These are phyloP conservation scores for Lactuca sativa DNA, from an alignment of 129 eudicot genomes.

Conservation along the genomic window DNA sequence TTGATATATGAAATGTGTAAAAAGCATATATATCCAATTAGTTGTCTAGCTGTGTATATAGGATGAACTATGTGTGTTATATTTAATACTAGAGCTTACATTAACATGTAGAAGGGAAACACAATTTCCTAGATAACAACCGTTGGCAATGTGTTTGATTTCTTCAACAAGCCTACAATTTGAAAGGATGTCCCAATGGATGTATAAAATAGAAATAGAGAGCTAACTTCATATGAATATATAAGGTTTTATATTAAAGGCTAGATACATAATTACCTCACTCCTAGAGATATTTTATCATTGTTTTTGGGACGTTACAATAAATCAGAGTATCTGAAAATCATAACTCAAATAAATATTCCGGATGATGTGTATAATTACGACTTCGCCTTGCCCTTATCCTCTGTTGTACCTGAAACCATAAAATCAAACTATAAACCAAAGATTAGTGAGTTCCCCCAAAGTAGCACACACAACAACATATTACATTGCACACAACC, in stretches of 20 bases:
- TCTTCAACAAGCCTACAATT: conserved; percentile 94
- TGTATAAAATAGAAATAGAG: not conserved
- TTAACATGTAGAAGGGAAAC: conserved; percentile 89
- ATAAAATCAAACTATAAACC: too few relatives aligned
- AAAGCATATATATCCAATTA: not conserved
- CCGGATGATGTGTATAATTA: too few relatives aligned
- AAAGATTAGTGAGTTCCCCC: too few relatives aligned
- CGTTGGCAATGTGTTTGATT: conserved; percentile 95
- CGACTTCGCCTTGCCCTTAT: too few relatives aligned
- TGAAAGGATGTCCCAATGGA: conserved; percentile 94
- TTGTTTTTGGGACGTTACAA: too few relatives aligned
- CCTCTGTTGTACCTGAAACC: too few relatives aligned
- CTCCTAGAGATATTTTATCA: conserved; percentile 29
- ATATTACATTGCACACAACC: too few relatives aligned
- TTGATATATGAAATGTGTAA: not conserved
- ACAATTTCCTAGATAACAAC: conserved; percentile 90
- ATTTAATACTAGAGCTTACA: conserved; percentile 43
- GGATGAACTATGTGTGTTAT: not conserved
- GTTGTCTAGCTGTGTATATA: too few relatives aligned
- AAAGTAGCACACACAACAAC: too few relatives aligned
- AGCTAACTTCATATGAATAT: conserved; percentile 1
- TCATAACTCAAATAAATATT: too few relatives aligned
- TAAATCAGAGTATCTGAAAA: too few relatives aligned
- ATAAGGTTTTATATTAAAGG: conserved; percentile 1
- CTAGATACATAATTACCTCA: conserved; percentile 48